Conservation (phyloP, 176 grass and related monocot genomes). For the Oryza punctata region DNA sequence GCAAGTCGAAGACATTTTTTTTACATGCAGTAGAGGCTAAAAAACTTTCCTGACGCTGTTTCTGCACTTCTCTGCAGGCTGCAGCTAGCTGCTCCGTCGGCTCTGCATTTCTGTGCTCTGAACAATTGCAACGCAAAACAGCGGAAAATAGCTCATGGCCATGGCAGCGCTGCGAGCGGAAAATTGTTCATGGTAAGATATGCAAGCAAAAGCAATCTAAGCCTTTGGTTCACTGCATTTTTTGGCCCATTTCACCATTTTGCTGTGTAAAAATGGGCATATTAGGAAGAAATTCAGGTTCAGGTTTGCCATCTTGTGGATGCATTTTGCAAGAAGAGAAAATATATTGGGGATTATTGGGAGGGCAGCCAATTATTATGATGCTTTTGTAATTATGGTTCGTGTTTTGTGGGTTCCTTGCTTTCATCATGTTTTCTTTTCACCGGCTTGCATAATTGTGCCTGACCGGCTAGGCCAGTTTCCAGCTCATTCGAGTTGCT, state of each 20-base stretch:
- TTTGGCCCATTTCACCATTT: not conserved
- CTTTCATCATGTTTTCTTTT: constrained; percentile 32
- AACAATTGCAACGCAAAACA: not conserved
- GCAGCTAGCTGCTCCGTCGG: not conserved
- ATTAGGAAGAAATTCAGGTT: not conserved
- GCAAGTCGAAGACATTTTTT: not conserved
- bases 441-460: constrained; percentile 41
- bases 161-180: constrained; percentile 14
- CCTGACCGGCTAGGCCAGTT: constrained; percentile 32
- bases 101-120: not conserved
- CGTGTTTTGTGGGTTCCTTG: not conserved
- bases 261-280: not conserved
- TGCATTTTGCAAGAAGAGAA: not conserved
- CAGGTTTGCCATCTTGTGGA: not conserved
- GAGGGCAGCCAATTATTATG: constrained; percentile 16
- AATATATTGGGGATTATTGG: not conserved
- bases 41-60: not conserved
- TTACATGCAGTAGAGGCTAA: not conserved
- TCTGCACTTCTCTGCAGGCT: not conserved
- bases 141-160: not conserved
- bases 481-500: constrained; percentile 45
- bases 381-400: constrained; percentile 18
- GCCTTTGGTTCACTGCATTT: not conserved
- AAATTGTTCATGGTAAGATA: not conserved
- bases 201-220: not conserved